Percentiles rank a stretch among this genome's conserved stretches.
phyloP scores from a whole-genome alignment of 345 rosid genomes.

The Turnera subulata region DNA sequence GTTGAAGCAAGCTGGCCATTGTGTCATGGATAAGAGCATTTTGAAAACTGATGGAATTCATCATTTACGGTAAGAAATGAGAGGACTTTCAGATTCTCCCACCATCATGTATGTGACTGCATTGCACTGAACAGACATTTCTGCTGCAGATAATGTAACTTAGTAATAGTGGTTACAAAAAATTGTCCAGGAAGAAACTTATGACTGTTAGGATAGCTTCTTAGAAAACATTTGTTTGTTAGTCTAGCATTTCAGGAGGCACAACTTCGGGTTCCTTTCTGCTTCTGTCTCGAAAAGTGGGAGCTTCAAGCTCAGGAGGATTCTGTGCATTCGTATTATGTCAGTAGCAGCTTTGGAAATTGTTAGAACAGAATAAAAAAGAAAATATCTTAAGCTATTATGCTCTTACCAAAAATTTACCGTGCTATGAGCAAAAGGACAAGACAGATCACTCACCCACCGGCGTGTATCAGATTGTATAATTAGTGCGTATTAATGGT shows the following conservation, averaged over 20 bases:
- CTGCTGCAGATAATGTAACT: neutral
- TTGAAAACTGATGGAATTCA: no score
- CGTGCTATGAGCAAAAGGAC: no score
- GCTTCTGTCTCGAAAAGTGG: slow-evolving; percentile 38
- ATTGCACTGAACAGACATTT: neutral
- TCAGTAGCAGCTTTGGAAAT: no score
- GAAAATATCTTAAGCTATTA: no score
- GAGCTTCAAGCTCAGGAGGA: slow-evolving; percentile 75
- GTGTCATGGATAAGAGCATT: neutral
- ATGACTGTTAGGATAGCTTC: neutral
- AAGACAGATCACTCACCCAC: no score
- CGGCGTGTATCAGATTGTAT: no score
- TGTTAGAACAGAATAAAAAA: no score
- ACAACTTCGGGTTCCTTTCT: slow-evolving; percentile 42
- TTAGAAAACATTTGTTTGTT: slow-evolving; percentile 76
- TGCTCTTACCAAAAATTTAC: no score
- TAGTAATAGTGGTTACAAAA: neutral
- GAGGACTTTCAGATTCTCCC: neutral
- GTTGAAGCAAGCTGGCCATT: no score
- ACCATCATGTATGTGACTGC: neutral
- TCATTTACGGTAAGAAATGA: neutral
- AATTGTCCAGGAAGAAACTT: neutral
- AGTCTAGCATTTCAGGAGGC: slow-evolving; percentile 63
- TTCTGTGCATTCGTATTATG: slow-evolving; percentile 39
- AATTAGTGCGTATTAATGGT: no score